Evolutionary conservation across 495 filamentous ascomycete genomes (phyloP).

Genomic region (Lichenothelia convexa): DNA sequence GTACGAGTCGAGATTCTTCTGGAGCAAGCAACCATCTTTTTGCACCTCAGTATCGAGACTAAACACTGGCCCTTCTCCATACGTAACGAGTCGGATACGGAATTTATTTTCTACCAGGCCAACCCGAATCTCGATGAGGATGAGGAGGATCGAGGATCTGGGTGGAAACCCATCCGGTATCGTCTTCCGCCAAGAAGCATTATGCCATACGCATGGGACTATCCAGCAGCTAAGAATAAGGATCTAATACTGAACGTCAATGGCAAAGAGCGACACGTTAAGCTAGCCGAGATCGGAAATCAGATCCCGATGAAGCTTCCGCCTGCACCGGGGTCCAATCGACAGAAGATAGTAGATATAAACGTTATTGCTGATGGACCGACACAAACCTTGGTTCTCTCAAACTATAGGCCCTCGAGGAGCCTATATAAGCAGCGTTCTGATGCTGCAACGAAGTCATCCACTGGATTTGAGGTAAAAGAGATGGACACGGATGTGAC

Average conservation of each 20-base stretch:
- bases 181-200: slow-evolving; percentile 88
- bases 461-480: slow-evolving; percentile 80
- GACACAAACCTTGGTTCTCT: slow-evolving; percentile 80
- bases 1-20: slow-evolving; percentile 77
- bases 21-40: slow-evolving; percentile 81
- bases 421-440: slow-evolving; percentile 83
- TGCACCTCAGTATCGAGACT: slow-evolving; percentile 74
- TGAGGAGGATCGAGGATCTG: slow-evolving; percentile 53
- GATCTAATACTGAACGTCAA: slow-evolving; percentile 68
- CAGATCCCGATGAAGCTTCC: slow-evolving; percentile 74
- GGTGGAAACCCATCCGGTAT: slow-evolving; percentile 81
- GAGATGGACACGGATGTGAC: slow-evolving; percentile 68
- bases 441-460: slow-evolving; percentile 30
- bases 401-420: slow-evolving; percentile 87
- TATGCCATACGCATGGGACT: slow-evolving; percentile 99
- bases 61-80: slow-evolving; percentile 98
- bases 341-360: slow-evolving; percentile 78
- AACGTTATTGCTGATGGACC: slow-evolving; percentile 90
- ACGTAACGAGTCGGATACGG: slow-evolving; percentile 89
- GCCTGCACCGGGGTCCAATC: slow-evolving; percentile 32
- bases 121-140: slow-evolving; percentile 66
- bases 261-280: slow-evolving; percentile 72
- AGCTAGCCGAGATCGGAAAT: slow-evolving; percentile 90
- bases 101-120: slow-evolving; percentile 88
- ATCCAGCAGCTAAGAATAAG: slow-evolving; percentile 89